Base-by-base conservation (phyloP, 2,329 filamentous ascomycete genomes). In the Fusarium sp. region DNA sequence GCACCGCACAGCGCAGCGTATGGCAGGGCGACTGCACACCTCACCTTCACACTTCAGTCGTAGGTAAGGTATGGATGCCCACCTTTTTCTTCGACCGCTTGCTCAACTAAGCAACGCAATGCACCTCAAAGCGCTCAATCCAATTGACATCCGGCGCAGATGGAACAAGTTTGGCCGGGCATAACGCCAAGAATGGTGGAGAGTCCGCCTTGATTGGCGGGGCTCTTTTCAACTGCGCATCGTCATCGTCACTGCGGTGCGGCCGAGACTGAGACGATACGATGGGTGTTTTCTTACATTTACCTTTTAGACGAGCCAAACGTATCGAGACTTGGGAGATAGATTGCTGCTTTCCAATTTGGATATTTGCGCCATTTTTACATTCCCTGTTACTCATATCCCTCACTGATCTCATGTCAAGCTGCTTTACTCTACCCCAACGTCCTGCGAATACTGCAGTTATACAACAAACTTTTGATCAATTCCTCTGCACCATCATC, bases 171-270 rank as follows among this genome's bases (percentile, higher is more conserved):
- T 66, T 70, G 65, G 43, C 66, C 60, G 54, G 53, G 67, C 62
- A 56, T 62, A 57, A 57, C 71, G 69, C 74, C 69, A 72, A 73
- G 72, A 69, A 70, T 65, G 68, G 74, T 73, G 74, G 74, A 46
- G 71, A 55, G 65, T 60, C 38, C 45, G 47, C 63, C 59, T 33
- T 71, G 69, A 72, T 75, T 74, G 74, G 74, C 66, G 73, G 69
- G 67, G 57, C 63, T 62, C 43, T 40, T 58, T 46, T 51, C 67
- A 62, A 62, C 40, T 69, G 45, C 58, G 57, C 62, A 76, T 76
- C 75, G 75, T 76, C 75, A 75, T 76, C 74, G 57, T 68, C 49
- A 47, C 66, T 60, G 28, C 45, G 67, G 44, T 68, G 59, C 67
- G 58, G 55, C 67, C 63, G 62, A 70, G 40, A 65, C 44, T 42